Evolutionary conservation across 2,329 filamentous ascomycete genomes (phyloP), one percentile per base, ranked within the genome.

Genomic region (Exserohilum turcica): DNA sequence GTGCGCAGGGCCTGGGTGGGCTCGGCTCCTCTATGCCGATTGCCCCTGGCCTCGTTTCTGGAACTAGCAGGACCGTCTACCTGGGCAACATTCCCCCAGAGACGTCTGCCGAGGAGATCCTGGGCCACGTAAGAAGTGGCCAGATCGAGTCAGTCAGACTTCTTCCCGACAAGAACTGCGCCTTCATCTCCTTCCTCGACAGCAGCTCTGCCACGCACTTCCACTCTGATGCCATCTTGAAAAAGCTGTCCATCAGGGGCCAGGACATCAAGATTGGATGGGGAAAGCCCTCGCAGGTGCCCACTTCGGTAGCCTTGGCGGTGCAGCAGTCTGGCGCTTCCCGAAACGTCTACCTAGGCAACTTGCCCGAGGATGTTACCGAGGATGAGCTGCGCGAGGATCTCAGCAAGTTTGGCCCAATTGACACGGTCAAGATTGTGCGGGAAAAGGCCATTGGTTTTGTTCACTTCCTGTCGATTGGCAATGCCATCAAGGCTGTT

Each of bases 221-320:
- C 80, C 94, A 99, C 81, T 99, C 94, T 16, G 94, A 99, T 82
- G 94, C 94, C 65, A 99, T 99, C 78, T 85, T 99, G 84, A 99
- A 99, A 83, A 99, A 97, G 83, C 86, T 99, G 73, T 92, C 92
- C 68, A 96, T 99, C 80, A 92, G 96, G 78, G 93, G 93, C 21
- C 94, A 97, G 80, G 94, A 99, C 75, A 97, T 99, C 81, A 99
- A 99, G 82, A 92, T 99, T 68, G 94, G 94, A 59, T 99, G 94
- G 94, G 94, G 94, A 60, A 99, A 99, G 79, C 93, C 94, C 28
- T 97, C 94, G 3, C 93, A 96, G 77, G 94, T 99, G 0, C 94
- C 94, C 3, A 97, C 93, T 2, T 97, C 94, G 2, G 94, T 99
- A 40, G 92, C 92, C n/a, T 82, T 97, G 52, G 93, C 94, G 40